Conservation (phyloP, 2,329 filamentous ascomycete species). For the Xylaria sp. region DNA sequence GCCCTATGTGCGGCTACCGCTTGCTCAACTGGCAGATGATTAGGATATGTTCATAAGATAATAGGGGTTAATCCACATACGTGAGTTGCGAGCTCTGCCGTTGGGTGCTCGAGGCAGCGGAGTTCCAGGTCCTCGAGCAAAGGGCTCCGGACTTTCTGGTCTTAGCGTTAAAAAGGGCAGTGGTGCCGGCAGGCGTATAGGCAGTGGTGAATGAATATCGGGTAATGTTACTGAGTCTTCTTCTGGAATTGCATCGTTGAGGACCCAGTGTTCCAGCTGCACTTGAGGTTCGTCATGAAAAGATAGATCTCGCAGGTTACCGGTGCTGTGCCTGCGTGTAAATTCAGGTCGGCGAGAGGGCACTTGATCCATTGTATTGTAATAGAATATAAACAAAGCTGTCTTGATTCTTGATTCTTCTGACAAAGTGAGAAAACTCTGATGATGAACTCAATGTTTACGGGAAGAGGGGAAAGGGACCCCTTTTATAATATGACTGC, state of each 20-base stretch:
- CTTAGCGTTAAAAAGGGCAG: too few relatives aligned
- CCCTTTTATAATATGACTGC: neutral
- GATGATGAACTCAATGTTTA: neutral
- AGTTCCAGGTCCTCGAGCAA: too few relatives aligned
- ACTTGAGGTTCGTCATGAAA: neutral
- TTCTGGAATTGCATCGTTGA: neutral
- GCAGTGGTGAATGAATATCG: too few relatives aligned
- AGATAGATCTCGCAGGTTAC: neutral
- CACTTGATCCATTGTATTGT: neutral
- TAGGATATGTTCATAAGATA: too few relatives aligned
- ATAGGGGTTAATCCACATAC: too few relatives aligned
- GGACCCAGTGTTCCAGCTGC: neutral
- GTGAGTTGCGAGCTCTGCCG: too few relatives aligned
- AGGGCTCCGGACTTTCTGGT: too few relatives aligned
- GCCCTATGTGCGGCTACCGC: too few relatives aligned
- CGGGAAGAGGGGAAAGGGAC: neutral
- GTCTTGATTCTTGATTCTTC: neutral
- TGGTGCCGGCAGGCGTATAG: too few relatives aligned
- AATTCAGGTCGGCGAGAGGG: neutral
- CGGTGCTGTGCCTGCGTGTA: neutral
- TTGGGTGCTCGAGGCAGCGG: too few relatives aligned
- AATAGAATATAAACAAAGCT: neutral
- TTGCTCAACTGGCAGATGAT: too few relatives aligned
- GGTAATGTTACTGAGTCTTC: neutral
- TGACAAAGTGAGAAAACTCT: neutral